Conservation (phyloP, 2,329 filamentous ascomycete genomes). For the Alternaria arbusti region DNA sequence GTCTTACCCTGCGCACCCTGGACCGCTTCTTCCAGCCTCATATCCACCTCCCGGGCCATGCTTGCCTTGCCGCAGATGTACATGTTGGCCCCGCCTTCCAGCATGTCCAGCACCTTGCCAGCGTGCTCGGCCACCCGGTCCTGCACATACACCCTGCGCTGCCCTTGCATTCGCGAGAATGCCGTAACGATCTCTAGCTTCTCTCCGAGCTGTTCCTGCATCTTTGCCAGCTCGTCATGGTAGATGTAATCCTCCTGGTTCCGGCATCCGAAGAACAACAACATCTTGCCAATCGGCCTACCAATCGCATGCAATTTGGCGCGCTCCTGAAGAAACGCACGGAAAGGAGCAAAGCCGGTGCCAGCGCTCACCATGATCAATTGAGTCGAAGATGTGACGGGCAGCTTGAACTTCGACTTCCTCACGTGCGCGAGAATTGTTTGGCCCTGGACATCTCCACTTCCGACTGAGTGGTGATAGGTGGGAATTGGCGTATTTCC, state of each 20-base stretch:
- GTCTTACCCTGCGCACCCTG: slow-evolving; percentile 46
- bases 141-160: slow-evolving; percentile 47
- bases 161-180: slow-evolving; percentile 25
- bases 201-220: slow-evolving; percentile 27
- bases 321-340: slow-evolving; percentile 44
- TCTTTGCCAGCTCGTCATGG: slow-evolving; percentile 29
- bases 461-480: slow-evolving; percentile 15
- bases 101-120: slow-evolving; percentile 39
- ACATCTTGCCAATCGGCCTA: slow-evolving; percentile 35
- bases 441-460: slow-evolving; percentile 23
- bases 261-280: slow-evolving; percentile 45
- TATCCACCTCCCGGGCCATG: slow-evolving; percentile 53
- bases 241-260: slow-evolving; percentile 44
- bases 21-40: slow-evolving; percentile 49
- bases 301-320: slow-evolving; percentile 41
- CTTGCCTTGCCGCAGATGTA: slow-evolving; percentile 50
- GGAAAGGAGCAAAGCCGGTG: slow-evolving; percentile 45
- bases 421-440: slow-evolving; percentile 51
- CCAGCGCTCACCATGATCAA: slow-evolving; percentile 54
- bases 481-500: slow-evolving; percentile 18
- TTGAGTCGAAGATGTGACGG: slow-evolving; percentile 51
- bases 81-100: slow-evolving; percentile 49
- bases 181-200: slow-evolving; percentile 34
- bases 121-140: slow-evolving; percentile 44
- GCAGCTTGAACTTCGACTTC: slow-evolving; percentile 56